phyloP scores from a whole-genome alignment of 2,329 filamentous ascomycete species.

The Elsinoe perseae region DNA sequence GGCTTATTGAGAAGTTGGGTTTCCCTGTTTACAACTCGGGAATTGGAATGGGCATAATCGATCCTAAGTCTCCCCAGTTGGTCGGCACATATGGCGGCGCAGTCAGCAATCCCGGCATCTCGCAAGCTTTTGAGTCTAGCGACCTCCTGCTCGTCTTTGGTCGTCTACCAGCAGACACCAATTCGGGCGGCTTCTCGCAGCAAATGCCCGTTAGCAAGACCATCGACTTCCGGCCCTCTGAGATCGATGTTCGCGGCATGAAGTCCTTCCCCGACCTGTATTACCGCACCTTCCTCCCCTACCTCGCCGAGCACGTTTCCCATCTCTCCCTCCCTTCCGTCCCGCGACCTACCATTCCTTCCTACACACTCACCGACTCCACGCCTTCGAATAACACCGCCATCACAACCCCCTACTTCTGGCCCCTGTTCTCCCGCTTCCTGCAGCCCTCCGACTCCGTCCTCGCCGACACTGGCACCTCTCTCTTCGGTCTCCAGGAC shows the following conservation, averaged over 20 bases:
- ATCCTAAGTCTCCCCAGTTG: slow-evolving; percentile 35
- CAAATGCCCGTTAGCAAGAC: slow-evolving; percentile 26
- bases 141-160: slow-evolving; percentile 36
- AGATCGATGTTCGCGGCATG: slow-evolving; percentile 24
- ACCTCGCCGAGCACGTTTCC: neutral
- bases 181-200: slow-evolving; percentile 36
- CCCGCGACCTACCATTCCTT: slow-evolving; percentile 25
- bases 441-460: slow-evolving; percentile 33
- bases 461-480: slow-evolving; percentile 37
- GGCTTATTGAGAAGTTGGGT: slow-evolving; percentile 30
- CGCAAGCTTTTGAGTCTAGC: slow-evolving; percentile 29
- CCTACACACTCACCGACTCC: slow-evolving; percentile 26
- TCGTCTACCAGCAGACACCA: slow-evolving; percentile 37
- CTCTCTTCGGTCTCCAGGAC: slow-evolving; percentile 34
- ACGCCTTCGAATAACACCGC: slow-evolving; percentile 29
- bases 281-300: neutral
- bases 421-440: slow-evolving; percentile 31
- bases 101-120: slow-evolving; percentile 32
- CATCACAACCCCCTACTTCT: slow-evolving; percentile 39
- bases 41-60: slow-evolving; percentile 38
- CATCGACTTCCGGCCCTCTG: slow-evolving; percentile 33
- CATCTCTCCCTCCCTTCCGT: slow-evolving; percentile 22
- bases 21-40: slow-evolving; percentile 35
- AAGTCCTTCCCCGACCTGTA: slow-evolving; percentile 5
- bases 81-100: slow-evolving; percentile 37